Evolutionary conservation across 2,329 filamentous ascomycete species (phyloP).

Genomic region (Arachnopeziza araneosa): DNA sequence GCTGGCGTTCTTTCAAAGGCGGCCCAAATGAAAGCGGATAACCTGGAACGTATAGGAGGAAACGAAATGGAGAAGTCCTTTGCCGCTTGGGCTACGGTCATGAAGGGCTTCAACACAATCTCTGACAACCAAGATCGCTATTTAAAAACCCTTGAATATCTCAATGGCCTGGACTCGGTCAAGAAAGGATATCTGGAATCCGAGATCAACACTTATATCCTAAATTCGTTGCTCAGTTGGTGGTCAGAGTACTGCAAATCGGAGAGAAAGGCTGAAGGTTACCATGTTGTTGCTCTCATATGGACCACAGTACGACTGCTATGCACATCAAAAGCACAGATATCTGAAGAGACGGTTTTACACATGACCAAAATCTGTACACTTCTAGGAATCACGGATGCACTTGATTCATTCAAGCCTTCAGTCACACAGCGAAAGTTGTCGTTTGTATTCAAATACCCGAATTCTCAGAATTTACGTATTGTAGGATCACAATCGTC

Average conservation of each 20-base stretch:
- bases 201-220: conserved; percentile 39
- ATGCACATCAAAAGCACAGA: conserved; percentile 31
- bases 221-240: conserved; percentile 42
- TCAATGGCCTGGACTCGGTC: conserved; percentile 26
- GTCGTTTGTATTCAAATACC: conserved; percentile 41
- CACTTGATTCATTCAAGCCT: conserved; percentile 18
- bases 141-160: conserved; percentile 24
- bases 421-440: conserved; percentile 33
- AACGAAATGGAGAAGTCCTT: conserved; percentile 29
- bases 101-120: conserved; percentile 26
- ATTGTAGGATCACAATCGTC: conserved; percentile 41
- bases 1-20: conserved; percentile 33
- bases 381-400: conserved; percentile 31
- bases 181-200: conserved; percentile 27
- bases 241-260: conserved; percentile 39
- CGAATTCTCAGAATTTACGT: conserved; percentile 22
- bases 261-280: conserved; percentile 28
- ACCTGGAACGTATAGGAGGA: conserved; percentile 27
- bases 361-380: conserved; percentile 31
- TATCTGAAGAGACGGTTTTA: conserved; percentile 37
- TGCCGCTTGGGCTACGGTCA: conserved; percentile 26
- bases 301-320: conserved; percentile 40
- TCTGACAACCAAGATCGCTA: conserved; percentile 28
- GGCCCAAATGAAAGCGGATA: conserved; percentile 31
- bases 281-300: conserved; percentile 40